Evolutionary conservation across 495 filamentous ascomycete species (phyloP).

Genomic region (Achaetomiella virescens): DNA sequence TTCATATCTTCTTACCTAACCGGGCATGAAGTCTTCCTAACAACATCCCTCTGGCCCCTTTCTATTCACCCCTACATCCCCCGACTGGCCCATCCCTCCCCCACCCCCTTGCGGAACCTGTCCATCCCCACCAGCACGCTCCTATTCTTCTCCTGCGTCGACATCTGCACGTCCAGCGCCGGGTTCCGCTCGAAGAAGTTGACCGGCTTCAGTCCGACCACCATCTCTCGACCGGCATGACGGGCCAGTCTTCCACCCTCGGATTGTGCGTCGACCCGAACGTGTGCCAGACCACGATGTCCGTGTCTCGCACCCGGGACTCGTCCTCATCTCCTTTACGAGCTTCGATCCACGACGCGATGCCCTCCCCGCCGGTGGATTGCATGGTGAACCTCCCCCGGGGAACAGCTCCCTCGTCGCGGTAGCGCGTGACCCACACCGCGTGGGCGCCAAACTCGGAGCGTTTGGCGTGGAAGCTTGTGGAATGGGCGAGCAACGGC

Average conservation of each 20-base stretch:
- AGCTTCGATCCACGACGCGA: slow-evolving; percentile 37
- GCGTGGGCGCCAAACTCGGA: slow-evolving; percentile 82
- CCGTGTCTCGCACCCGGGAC: slow-evolving; percentile 16
- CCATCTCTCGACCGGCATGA: slow-evolving; percentile 38
- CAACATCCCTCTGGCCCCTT: neutral
- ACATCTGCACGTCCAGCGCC: slow-evolving; percentile 64
- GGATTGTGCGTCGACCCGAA: slow-evolving; percentile 60
- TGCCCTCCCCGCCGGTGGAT: slow-evolving; percentile 21
- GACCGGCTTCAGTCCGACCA: slow-evolving; percentile 58
- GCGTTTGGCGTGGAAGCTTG: slow-evolving; percentile 62
- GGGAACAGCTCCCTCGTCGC: slow-evolving; percentile 74
- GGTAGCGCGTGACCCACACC: slow-evolving; percentile 74
- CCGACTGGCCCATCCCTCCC: neutral
- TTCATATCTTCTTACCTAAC: too few species aligned
- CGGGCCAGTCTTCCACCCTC: slow-evolving; percentile 39
- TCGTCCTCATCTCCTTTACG: slow-evolving; percentile 23
- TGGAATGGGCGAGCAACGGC: slow-evolving; percentile 65
- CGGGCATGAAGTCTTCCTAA: neutral
- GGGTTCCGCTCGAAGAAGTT: slow-evolving; percentile 74
- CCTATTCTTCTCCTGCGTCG: slow-evolving; percentile 45
- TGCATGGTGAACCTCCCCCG: slow-evolving; percentile 87
- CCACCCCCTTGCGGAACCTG: neutral
- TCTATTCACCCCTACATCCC: too few species aligned
- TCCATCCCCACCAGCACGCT: slow-evolving; percentile 30
- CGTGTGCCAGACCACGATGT: slow-evolving; percentile 53